Evolutionary conservation across 1,139 yeast species (phyloP), one percentile per base, ranked within the genome.

Genomic region (Nakaseomyces uthaithaninus): DNA sequence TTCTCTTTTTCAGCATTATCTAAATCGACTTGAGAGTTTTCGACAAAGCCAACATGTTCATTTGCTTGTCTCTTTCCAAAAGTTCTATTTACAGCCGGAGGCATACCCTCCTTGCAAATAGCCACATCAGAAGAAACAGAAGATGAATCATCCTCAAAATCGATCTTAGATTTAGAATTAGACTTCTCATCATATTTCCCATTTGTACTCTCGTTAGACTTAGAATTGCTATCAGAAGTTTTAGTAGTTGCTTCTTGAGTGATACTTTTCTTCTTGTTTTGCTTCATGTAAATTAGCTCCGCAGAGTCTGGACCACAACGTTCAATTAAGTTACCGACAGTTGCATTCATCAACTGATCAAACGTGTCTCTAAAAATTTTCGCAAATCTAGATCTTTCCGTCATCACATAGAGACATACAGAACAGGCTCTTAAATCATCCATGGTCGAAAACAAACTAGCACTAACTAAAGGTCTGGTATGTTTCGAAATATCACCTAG

Each of bases 341-440:
- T 76, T 3, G 79, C 77, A 47, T 68, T 64, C 71, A 75, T 71
- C 45, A 76, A 59, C 49, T 74, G 77, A 51, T 76, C 82, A 59
- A 75, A 75, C 2, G 79, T 74, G 49, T 76, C 80, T 51, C 81
- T 63, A 49, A 74, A 76, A 33, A 69, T 68, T 16, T 72, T 54
- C 2, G 79, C 80, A 55, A 75, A 71, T 45, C 68, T 66, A 0
- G 80, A 72, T 45, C 81, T 64, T 51, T 75, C 81, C n/a, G 79
- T 69, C 76, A 76, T 72, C 3, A 74, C 77, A 50, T 73, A 75
- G 16, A 76, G 57, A 43, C 77, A 71, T 10, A 74, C 67, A 1
- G 80, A 74, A 48, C 81, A 76, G 7, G 78, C 77, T 42, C 80
- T 63, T 24, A 76, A 56, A 54, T 74, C 79, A 53, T 76, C 79